Conservation (phyloP, 2,329 filamentous ascomycete species). For the Taxawa tesnikishii region DNA sequence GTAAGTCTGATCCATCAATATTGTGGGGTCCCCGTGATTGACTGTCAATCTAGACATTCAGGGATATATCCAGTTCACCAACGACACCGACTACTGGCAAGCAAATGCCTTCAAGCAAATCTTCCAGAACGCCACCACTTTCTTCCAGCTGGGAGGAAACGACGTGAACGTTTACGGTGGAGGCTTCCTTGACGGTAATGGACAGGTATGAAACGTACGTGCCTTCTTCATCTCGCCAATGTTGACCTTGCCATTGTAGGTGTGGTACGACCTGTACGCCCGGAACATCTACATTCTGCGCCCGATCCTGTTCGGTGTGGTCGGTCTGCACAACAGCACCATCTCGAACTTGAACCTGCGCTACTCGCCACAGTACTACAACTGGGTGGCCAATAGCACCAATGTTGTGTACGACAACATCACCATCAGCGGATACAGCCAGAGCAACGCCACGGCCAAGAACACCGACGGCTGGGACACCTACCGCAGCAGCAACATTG, state of each 20-base stretch:
- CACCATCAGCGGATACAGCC: constrained; percentile 43
- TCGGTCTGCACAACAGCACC: constrained; percentile 44
- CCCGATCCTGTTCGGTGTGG: constrained; percentile 45
- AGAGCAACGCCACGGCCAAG: constrained; percentile 43
- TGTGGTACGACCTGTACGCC: constrained; percentile 53
- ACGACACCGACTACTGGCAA: constrained; percentile 59
- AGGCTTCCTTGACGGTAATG: constrained; percentile 51
- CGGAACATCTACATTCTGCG: constrained; percentile 44
- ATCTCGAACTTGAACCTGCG: constrained; percentile 49
- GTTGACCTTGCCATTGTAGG: too few species aligned
- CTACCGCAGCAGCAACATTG: constrained; percentile 47
- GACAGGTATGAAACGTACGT: too few species aligned
- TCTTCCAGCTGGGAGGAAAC: constrained; percentile 54
- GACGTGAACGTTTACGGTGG: constrained; percentile 58
- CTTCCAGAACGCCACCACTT: constrained; percentile 55
- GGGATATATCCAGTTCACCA: constrained; percentile 49
- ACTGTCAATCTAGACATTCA: constrained; percentile 34
- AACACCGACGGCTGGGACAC: constrained; percentile 50
- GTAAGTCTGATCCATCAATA: too few species aligned
- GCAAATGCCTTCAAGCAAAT: constrained; percentile 49
- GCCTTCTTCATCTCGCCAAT: too few species aligned
- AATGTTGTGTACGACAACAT: constrained; percentile 53
- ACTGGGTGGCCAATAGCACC: constrained; percentile 52
- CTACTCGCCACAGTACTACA: constrained; percentile 52
- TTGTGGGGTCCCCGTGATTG: neutral